Evolutionary conservation across 108 stramenopile species (phyloP).

Genomic region (Epipyxis sp.): DNA sequence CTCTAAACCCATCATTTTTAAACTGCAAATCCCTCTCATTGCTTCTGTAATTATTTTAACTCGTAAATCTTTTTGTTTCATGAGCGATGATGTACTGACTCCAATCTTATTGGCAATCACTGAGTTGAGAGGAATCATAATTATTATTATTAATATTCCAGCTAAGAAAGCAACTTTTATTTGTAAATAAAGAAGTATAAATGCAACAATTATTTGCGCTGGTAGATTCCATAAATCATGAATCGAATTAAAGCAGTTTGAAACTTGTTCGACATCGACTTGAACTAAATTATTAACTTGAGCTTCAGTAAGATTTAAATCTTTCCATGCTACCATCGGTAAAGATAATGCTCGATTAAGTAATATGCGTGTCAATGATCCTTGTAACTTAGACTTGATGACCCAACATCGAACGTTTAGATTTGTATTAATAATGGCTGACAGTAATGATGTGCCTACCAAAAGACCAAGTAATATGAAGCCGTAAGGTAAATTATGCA

Average conservation of each 20-base stretch:
- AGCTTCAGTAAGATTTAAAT: constrained; percentile 33
- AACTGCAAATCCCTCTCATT: constrained; percentile 33
- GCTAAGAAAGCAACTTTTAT: constrained; percentile 50
- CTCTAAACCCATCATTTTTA: constrained; percentile 52
- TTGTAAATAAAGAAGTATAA: constrained; percentile 52
- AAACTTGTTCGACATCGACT: constrained; percentile 50
- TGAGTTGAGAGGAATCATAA: constrained; percentile 53
- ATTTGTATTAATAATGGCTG: neutral
- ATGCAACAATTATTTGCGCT: constrained; percentile 50
- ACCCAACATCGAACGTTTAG: neutral
- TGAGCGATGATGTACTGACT: constrained; percentile 39
- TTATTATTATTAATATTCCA: constrained; percentile 39
- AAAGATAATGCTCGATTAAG: constrained; percentile 28
- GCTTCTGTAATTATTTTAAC: constrained; percentile 38
- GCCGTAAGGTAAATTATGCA: neutral
- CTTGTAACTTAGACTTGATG: constrained; percentile 15
- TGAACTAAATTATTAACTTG: constrained; percentile 40
- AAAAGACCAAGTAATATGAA: neutral
- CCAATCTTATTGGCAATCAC: constrained; percentile 46
- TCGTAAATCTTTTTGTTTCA: constrained; percentile 52
- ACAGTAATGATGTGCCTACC: neutral
- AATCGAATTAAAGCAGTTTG: constrained; percentile 40
- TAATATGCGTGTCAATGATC: constrained; percentile 31
- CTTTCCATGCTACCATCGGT: neutral
- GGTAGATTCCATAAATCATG: constrained; percentile 56